phyloP scores from a whole-genome alignment of 352 stramenopile species.

The Phytophthora colocasiae region DNA sequence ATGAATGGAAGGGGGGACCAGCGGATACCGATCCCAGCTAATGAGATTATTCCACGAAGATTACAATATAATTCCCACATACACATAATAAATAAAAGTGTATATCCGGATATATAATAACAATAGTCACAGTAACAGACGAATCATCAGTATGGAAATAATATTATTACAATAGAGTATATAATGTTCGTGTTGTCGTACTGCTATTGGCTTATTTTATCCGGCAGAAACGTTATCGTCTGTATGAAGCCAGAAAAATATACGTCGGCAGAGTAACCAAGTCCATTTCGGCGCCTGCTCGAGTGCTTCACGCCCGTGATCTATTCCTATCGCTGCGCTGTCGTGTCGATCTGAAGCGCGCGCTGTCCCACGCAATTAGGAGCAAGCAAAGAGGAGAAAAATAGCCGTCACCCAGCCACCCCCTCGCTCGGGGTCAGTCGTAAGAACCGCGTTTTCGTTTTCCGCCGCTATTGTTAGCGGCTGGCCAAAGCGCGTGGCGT shows the following conservation, averaged over 20 bases:
- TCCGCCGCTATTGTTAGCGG: constrained; percentile 28
- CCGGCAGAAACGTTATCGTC: constrained; percentile 6
- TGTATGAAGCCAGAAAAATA: constrained; percentile 14
- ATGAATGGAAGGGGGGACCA: constrained; percentile 26
- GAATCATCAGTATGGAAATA: background rate
- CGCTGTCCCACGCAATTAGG: background rate
- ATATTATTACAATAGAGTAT: background rate
- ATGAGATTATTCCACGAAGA: no score
- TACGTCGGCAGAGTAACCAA: constrained; percentile 13
- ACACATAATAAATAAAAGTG: no score
- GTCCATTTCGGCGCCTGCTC: constrained; percentile 10
- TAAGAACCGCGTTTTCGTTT: constrained; percentile 30
- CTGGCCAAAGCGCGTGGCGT: constrained; percentile 2
- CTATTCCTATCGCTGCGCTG: constrained; percentile 17
- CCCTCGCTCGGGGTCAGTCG: constrained; percentile 37
- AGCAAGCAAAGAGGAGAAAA: constrained; percentile 26
- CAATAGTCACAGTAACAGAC: background rate
- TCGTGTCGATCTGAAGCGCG: background rate
- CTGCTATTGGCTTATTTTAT: constrained; percentile 8
- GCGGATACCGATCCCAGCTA: constrained; percentile 12
- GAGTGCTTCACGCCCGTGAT: constrained; percentile 5
- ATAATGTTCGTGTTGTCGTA: background rate
- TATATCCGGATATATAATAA: no score
- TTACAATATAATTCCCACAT: no score
- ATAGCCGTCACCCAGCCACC: constrained; percentile 39